Evolutionary conservation across 345 rosid species (phyloP).

Genomic region (Lepidium didymum): DNA sequence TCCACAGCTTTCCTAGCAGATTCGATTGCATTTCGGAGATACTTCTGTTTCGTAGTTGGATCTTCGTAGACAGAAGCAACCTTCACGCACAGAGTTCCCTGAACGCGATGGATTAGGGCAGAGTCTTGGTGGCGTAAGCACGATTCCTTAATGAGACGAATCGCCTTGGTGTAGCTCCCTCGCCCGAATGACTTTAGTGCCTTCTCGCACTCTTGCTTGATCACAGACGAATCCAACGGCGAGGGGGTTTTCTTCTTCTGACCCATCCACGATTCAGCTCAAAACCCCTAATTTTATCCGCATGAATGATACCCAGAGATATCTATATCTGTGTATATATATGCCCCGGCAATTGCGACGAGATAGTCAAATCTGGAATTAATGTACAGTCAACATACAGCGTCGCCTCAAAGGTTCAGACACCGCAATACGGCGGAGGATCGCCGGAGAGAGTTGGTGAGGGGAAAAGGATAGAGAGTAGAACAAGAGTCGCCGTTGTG

Average conservation of each 20-base stretch:
- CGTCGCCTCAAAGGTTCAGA: background rate
- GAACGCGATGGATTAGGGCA: slow-evolving; percentile 71
- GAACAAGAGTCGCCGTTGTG: slow-evolving; percentile 15
- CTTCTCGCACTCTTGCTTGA: slow-evolving; percentile 80
- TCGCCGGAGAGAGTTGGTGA: slow-evolving; percentile 41
- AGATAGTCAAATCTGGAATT: slow-evolving; percentile 18
- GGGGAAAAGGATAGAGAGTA: slow-evolving; percentile 18
- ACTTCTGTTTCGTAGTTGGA: slow-evolving; percentile 57
- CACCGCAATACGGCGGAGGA: slow-evolving; percentile 14
- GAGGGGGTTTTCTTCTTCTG: slow-evolving; percentile 60
- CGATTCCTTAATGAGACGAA: slow-evolving; percentile 78
- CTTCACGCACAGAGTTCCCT: slow-evolving; percentile 67
- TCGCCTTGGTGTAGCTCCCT: slow-evolving; percentile 82
- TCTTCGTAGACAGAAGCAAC: slow-evolving; percentile 77
- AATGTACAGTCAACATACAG: background rate
- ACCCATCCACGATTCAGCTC: slow-evolving; percentile 52
- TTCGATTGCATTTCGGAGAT: slow-evolving; percentile 61
- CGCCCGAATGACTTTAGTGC: slow-evolving; percentile 72
- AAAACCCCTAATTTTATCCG: slow-evolving; percentile 26
- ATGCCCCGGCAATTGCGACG: background rate
- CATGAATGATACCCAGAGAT: slow-evolving; percentile 24
- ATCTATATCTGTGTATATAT: background rate
- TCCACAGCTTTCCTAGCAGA: slow-evolving; percentile 69
- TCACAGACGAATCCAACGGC: slow-evolving; percentile 21
- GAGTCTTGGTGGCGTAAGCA: slow-evolving; percentile 51